phyloP scores from a whole-genome alignment of 805 yeast species.

The Komagataella mondaviorum region DNA sequence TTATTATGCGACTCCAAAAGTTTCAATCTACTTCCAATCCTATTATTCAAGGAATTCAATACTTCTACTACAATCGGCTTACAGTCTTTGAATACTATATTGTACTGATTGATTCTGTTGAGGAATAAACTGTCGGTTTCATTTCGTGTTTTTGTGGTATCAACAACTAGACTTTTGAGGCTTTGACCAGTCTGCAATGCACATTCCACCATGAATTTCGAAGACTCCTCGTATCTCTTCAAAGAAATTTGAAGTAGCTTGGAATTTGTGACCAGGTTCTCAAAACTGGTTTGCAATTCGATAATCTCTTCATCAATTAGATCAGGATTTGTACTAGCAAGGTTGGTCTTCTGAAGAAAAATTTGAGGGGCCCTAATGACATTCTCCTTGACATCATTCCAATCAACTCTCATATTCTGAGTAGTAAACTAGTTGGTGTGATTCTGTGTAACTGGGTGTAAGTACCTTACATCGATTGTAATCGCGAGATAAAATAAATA shows the following conservation, averaged over 20 bases:
- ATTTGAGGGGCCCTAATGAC: background rate
- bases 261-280: background rate
- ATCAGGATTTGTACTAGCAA: background rate
- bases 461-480: no score
- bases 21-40: constrained; percentile 11
- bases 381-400: constrained; percentile 1
- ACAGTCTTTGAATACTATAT: background rate
- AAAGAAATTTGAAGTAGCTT: background rate
- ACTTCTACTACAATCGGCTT: constrained; percentile 8
- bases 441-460: background rate
- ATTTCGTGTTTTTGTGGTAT: background rate
- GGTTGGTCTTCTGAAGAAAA: background rate
- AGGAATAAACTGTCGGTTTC: background rate
- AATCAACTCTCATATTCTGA: background rate
- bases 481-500: background rate
- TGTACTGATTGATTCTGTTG: background rate
- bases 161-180: background rate
- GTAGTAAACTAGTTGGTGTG: background rate
- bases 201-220: background rate
- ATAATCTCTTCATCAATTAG: background rate
- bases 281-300: background rate
- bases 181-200: background rate
- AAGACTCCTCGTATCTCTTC: background rate
- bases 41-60: constrained; percentile 12
- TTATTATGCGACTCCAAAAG: constrained; percentile 7